phyloP scores from a whole-genome alignment of 805 yeast species.

The Saccharomycopsis fibuligera region DNA sequence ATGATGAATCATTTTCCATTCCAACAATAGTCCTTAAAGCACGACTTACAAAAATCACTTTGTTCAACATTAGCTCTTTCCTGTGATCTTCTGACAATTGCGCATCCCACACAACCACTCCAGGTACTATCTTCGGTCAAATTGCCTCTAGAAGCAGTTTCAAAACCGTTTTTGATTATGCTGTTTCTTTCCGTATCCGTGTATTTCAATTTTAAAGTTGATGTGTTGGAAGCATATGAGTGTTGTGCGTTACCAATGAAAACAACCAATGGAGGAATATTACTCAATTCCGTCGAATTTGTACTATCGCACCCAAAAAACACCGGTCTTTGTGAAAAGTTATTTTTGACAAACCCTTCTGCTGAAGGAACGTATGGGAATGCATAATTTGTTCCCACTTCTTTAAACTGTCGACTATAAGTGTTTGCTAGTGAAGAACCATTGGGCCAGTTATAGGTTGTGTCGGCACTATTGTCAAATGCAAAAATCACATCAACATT shows the following conservation, averaged over 20 bases:
- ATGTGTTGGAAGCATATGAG: conserved; percentile 59
- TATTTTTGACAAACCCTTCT: conserved; percentile 49
- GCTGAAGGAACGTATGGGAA: conserved; percentile 79
- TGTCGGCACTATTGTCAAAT: conserved; percentile 59
- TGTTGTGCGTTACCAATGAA: conserved; percentile 69
- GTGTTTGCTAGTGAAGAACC: conserved; percentile 54
- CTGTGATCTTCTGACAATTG: conserved; percentile 69
- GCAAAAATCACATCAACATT: conserved; percentile 57
- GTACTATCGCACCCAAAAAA: conserved; percentile 77
- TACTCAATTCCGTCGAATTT: conserved; percentile 47
- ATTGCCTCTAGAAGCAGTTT: conserved; percentile 59
- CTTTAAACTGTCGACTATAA: conserved; percentile 50
- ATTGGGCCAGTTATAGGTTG: conserved; percentile 55
- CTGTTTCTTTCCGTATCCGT: conserved; percentile 45
- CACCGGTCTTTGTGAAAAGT: conserved; percentile 61
- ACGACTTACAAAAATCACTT: conserved; percentile 57
- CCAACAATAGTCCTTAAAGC: conserved; percentile 78
- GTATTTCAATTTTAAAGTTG: conserved; percentile 63
- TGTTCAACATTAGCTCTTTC: conserved; percentile 59
- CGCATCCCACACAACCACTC: conserved; percentile 76
- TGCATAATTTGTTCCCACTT: conserved; percentile 49
- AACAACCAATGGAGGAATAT: conserved; percentile 51
- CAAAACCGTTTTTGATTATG: conserved; percentile 70
- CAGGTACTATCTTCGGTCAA: conserved; percentile 62
- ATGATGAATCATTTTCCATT: conserved; percentile 31